Percentiles rank a stretch among this genome's conserved stretches.
These are phyloP conservation scores for Coelastrella sp. DNA, from an alignment of 139 green algal genomes.

Conservation along the genomic window DNA sequence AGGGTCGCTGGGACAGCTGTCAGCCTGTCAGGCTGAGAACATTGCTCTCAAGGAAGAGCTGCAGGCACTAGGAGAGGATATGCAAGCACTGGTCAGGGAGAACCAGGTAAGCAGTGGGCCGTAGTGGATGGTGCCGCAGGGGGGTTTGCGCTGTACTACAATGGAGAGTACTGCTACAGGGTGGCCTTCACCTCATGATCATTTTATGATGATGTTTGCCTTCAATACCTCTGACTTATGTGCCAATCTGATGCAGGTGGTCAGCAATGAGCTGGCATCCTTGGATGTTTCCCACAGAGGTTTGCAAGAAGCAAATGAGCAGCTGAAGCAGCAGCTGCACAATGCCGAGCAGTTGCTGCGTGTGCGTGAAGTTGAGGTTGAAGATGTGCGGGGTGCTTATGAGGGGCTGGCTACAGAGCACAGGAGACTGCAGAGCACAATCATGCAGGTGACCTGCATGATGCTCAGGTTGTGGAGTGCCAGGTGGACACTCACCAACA, in stretches of 20 bases:
- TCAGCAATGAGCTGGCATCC: constrained; percentile 63
- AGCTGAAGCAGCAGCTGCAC: constrained; percentile 25
- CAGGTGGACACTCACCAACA: too few relatives aligned
- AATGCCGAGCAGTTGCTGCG: constrained; percentile 60
- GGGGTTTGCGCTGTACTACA: too few relatives aligned
- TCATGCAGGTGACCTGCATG: constrained; percentile 47
- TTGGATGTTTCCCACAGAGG: constrained; percentile 39
- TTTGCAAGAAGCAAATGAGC: constrained; percentile 45
- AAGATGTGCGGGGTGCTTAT: constrained; percentile 69
- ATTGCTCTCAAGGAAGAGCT: constrained; percentile 65
- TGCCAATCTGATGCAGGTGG: constrained; percentile 52
- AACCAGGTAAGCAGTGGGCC: too few relatives aligned
- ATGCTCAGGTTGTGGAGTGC: too few relatives aligned
- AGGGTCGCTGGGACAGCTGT: constrained; percentile 43
- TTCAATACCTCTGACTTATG: too few relatives aligned
- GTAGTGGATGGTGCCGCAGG: too few relatives aligned
- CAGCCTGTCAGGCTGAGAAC: constrained; percentile 40
- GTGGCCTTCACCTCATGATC: too few relatives aligned
- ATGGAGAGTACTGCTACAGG: too few relatives aligned
- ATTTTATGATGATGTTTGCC: too few relatives aligned
- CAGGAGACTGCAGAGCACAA: constrained; percentile 25
- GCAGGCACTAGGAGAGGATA: constrained; percentile 67
- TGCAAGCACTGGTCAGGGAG: constrained; percentile 75
- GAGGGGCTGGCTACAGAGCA: constrained; percentile 71
- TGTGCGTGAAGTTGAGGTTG: constrained; percentile 65